These are phyloP conservation scores for Ustilago tritici DNA, from an alignment of 1,284 basidiomycete species.

Conservation along the genomic window DNA sequence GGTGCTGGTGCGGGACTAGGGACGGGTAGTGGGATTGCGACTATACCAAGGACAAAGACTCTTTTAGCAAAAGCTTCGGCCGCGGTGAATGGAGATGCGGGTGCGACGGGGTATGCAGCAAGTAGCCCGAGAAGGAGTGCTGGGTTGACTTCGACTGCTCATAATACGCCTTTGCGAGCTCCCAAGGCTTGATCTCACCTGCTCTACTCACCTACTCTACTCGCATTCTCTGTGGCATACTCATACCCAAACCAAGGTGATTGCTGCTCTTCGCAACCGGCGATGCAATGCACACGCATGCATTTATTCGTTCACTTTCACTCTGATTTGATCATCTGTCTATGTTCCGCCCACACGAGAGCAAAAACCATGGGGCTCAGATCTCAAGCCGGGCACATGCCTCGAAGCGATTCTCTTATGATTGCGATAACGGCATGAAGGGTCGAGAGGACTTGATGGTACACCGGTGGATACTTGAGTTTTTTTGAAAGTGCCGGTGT, in stretches of 20 bases:
- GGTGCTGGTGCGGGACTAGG: neutral
- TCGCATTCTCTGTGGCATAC: too few species aligned
- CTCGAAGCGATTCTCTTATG: too few species aligned
- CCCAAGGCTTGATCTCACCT: slow-evolving; percentile 10
- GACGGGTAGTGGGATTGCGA: neutral
- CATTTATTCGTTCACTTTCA: too few species aligned
- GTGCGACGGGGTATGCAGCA: slow-evolving; percentile 5
- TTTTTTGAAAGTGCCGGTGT: neutral
- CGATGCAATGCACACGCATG: too few species aligned
- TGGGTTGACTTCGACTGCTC: slow-evolving; percentile 7
- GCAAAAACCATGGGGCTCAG: too few species aligned
- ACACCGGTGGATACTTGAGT: neutral
- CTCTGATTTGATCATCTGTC: too few species aligned
- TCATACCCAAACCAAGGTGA: too few species aligned
- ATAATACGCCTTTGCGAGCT: slow-evolving; percentile 25
- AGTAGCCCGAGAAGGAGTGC: slow-evolving; percentile 35
- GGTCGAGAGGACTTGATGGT: neutral
- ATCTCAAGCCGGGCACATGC: too few species aligned
- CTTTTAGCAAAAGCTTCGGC: slow-evolving; percentile 9
- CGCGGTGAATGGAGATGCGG: neutral
- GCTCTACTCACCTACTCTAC: neutral
- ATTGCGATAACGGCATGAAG: neutral
- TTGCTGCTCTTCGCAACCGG: too few species aligned
- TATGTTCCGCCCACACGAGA: too few species aligned
- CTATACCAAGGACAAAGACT: slow-evolving; percentile 20